Evolutionary conservation across 331 rosid genomes (phyloP), one percentile per base, ranked within the genome.

Genomic region (Rhamnella rubrinervis): DNA sequence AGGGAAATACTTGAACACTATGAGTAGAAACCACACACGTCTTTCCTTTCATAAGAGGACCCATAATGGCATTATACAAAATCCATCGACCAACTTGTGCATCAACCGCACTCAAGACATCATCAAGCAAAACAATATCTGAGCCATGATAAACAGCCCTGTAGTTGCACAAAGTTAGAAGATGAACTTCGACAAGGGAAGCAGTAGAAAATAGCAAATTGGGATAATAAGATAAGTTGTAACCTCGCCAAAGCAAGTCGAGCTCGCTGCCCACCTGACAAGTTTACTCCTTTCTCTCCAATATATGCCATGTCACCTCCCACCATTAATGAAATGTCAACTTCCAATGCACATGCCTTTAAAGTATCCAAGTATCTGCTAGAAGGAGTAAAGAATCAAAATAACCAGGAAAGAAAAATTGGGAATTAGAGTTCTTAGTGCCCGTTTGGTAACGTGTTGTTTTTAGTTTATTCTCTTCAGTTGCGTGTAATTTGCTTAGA

Each of bases 241-340:
- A 65, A 89, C 98, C 98, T 87, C 56, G 98, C 98, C 86, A 93
- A 78, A 82, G 98, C 96, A 78, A 93, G 87, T 73, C 98, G 97
- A 63, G 96, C 92, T 81, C 95, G 88, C 72, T 93, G 98, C 70
- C 98, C 98, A 65, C 98, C 98, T 3, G 98, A 93, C 80, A 93
- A 81, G 71, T 90, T 93, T 70, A 79, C 62, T 76, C 98, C 97
- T 70, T 86, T 93, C 76, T 93, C 98, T 75, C 96, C 98, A 71
- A 87, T 82, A 82, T 80, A 84, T 71, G 96, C 87, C 96, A 85
- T 87, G 92, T 93, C 98, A 60, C 95, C 96, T 76, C 98, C 95
- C 73, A 80, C 79, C 97, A 93, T 93, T 73, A 81, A 68, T 62
- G 96, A 86, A 81, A 93, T 81, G 80, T 93, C 98, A 74, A 86